Evolutionary conservation across 1,139 yeast species (phyloP), one percentile per base, ranked within the genome.

Genomic region (Zygosaccharomyces sapae): DNA sequence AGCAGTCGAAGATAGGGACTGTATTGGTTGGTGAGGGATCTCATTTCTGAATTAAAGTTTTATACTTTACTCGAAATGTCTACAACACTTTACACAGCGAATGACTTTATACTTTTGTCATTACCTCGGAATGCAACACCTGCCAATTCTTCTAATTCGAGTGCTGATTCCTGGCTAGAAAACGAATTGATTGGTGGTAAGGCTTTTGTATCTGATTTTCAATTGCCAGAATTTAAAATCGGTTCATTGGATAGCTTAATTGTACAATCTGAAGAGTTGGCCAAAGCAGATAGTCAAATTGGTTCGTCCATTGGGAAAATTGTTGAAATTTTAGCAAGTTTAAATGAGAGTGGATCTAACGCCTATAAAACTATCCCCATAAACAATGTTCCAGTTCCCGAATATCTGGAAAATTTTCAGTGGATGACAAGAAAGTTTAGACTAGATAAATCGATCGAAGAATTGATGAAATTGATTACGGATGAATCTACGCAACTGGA

Each of bases 211-310:
- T 57, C 65, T 27, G 57, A 63, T 31, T 79, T 86, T 52, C 71
- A 73, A 37, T 74, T 89, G 45, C 98, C 97, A n/a, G 81, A 77
- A 55, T 90, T 92, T 69, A 94, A 92, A 69, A 87, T 92, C 56
- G 97, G 97, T 31, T 90, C 97, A 2, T 76, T 92, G 63, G 99
- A 94, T 69, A 83, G 90, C 35, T 76, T 92, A 52, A 95, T 92
- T 46, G 82, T 84, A 60, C 92, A 89, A 68, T 82, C 92, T 65
- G 98, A 94, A 61, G 97, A 90, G 63, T 75, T 94, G 52, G 73
- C 79, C 42, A 89, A 88, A 66, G 71, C 84, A 48, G 99, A 92
- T 68, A 71, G 72, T 24, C 95, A 87, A 67, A 76, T 90, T 62
- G 78, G 76, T 44, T 70, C 75, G 10, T 77, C 94, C 5, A 80